These are phyloP conservation scores for Globisporangium rhizosaccharum DNA, from an alignment of 352 stramenopile species.

Conservation along the genomic window DNA sequence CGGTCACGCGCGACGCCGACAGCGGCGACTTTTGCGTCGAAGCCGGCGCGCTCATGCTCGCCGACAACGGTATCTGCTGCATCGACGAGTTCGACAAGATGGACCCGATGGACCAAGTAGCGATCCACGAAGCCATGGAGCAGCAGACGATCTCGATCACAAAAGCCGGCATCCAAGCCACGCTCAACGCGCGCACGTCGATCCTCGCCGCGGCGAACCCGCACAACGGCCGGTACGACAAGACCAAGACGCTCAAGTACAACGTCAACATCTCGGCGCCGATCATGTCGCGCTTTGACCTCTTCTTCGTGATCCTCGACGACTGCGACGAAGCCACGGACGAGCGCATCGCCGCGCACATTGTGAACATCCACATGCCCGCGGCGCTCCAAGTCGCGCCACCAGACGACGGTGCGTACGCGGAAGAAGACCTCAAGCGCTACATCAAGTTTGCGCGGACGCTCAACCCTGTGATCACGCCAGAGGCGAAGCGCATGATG, in stretches of 20 bases:
- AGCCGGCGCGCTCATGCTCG: constrained; percentile 96
- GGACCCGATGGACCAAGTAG: constrained; percentile 96
- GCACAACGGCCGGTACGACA: constrained; percentile 93
- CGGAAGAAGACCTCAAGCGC: constrained; percentile 88
- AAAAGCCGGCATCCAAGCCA: constrained; percentile 99
- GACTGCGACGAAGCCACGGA: constrained; percentile 95
- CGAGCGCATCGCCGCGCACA: constrained; percentile 95
- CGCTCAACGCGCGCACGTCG: constrained; percentile 98
- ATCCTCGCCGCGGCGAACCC: constrained; percentile 99
- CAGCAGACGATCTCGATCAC: constrained; percentile 99
- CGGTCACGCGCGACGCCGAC: constrained; percentile 92
- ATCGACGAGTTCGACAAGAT: constrained; percentile 99
- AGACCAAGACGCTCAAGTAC: constrained; percentile 88
- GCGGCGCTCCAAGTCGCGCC: constrained; percentile 35
- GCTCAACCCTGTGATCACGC: constrained; percentile 62
- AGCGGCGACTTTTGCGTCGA: constrained; percentile 91
- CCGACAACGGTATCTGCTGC: constrained; percentile 98
- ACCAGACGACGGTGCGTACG: constrained; percentile 34
- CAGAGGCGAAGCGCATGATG: constrained; percentile 87
- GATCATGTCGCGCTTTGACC: constrained; percentile 99
- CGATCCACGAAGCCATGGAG: constrained; percentile 99
- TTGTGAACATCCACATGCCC: constrained; percentile 95
- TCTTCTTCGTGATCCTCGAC: constrained; percentile 99
- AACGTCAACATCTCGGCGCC: constrained; percentile 91
- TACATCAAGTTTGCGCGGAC: constrained; percentile 93